Percentiles rank a stretch among this genome's conserved stretches.
These are phyloP conservation scores for Neocucurbitaria cava DNA, from an alignment of 2,329 filamentous ascomycete genomes.

Conservation along the genomic window DNA sequence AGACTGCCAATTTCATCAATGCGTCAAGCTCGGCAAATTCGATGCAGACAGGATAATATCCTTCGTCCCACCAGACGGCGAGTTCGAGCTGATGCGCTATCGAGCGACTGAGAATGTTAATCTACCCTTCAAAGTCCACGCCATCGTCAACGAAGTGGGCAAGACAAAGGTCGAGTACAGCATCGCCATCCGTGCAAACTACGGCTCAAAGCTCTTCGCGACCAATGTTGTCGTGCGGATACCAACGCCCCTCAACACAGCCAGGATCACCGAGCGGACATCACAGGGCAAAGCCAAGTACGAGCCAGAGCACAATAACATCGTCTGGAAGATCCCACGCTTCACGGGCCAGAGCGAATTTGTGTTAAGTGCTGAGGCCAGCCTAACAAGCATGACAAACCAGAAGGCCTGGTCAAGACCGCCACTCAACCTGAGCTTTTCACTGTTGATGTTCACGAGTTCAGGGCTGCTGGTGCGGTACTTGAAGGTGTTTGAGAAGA, in stretches of 20 bases:
- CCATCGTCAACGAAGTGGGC: conserved; percentile 96
- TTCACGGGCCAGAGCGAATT: conserved; percentile 98
- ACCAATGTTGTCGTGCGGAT: conserved; percentile 96
- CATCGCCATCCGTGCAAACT: conserved; percentile 96
- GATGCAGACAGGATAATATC: conserved; percentile 96
- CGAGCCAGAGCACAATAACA: conserved; percentile 96
- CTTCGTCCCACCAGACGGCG: conserved; percentile 94
- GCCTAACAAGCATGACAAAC: conserved; percentile 95
- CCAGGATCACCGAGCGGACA: conserved; percentile 88
- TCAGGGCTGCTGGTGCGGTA: conserved; percentile 91
- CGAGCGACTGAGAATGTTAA: conserved; percentile 98
- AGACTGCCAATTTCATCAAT: conserved; percentile 99
- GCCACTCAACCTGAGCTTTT: conserved; percentile 90
- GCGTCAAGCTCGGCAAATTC: conserved; percentile 96
- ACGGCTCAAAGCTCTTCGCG: conserved; percentile 93
- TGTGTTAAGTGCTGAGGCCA: conserved; percentile 91
- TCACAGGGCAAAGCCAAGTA: conserved; percentile 98
- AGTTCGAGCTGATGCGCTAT: conserved; percentile 99
- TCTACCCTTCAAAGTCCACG: conserved; percentile 97
- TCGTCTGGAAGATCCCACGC: conserved; percentile 98
- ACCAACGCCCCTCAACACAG: conserved; percentile 95
- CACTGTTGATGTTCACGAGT: conserved; percentile 96
- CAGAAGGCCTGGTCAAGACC: conserved; percentile 97
- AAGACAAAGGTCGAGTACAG: conserved; percentile 99
- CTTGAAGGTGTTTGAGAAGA: conserved; percentile 99